Evolutionary conservation across 2,329 filamentous ascomycete species (phyloP).

Genomic region (Diaporthe citrichinensis): DNA sequence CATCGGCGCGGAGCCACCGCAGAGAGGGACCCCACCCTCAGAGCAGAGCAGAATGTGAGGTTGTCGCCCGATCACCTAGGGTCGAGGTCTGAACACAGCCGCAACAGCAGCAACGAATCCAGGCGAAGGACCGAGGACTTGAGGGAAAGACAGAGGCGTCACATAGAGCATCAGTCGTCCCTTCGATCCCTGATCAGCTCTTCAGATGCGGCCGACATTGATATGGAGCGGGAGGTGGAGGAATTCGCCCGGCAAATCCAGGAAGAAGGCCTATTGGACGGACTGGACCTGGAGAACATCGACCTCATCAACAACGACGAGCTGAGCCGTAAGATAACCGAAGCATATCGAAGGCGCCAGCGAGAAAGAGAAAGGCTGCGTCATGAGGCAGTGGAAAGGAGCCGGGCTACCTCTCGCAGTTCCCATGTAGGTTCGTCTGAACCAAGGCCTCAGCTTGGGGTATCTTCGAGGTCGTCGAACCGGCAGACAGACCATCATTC

Average conservation of each 20-base stretch:
- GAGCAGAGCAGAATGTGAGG: constrained; percentile 54
- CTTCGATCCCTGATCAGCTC: constrained; percentile 86
- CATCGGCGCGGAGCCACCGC: constrained; percentile 48
- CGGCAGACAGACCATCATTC: constrained; percentile 58
- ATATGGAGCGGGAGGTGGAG: constrained; percentile 90
- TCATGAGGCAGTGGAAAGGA: constrained; percentile 61
- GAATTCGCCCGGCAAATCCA: constrained; percentile 90
- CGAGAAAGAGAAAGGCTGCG: constrained; percentile 72
- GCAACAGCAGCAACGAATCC: constrained; percentile 60
- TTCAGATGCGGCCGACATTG: constrained; percentile 80
- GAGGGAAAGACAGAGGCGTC: constrained; percentile 61
- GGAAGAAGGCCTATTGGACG: constrained; percentile 88
- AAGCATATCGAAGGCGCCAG: constrained; percentile 86
- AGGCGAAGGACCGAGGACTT: constrained; percentile 57
- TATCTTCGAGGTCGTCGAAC: constrained; percentile 47
- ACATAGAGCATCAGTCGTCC: constrained; percentile 91
- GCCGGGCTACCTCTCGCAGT: constrained; percentile 57
- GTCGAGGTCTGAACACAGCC: constrained; percentile 52
- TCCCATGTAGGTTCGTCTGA: constrained; percentile 48
- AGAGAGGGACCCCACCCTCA: constrained; percentile 49
- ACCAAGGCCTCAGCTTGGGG: constrained; percentile 48
- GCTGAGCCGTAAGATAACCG: constrained; percentile 89
- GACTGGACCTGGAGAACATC: constrained; percentile 89
- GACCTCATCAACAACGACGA: constrained; percentile 89
- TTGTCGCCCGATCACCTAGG: constrained; percentile 53